Base-by-base conservation (phyloP, 768 basidiomycete species). In the Boletus reticulatus region DNA sequence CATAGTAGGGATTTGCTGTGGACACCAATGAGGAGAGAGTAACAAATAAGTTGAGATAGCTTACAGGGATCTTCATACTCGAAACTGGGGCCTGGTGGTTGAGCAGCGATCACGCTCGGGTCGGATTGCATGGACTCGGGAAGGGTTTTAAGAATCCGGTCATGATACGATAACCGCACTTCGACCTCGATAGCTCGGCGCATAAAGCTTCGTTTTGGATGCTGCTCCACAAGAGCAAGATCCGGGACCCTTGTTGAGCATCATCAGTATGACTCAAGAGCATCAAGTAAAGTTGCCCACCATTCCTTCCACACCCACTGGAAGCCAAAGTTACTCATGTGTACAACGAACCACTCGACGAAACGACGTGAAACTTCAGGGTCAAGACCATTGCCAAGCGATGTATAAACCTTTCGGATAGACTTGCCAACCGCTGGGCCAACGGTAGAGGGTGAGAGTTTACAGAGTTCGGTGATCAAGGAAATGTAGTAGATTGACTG, bases 261-360 rank as follows among this genome's bases (percentile, higher is more conserved):
- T 57, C 14, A 32, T 54, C 48, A 46, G 46, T 10, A 47, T 6
- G 49, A 36, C 11, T 16, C 43, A 52, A 29, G 10, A 52, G 5
- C 14, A 34, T 12, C 27, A 52, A 2, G 19, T 14, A 2, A 8
- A 43, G 36, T 24, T 16, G 6, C 85, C 43, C 49, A 94, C 96
- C 97, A 99, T 80, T 98, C 97, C 66, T 93, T 95, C 97, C 97
- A 99, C 14, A 97, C 93, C 97, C 97, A 98, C 64, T 88, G 86
- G 74, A 98, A 99, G 24, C 87, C 88, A 70, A 98, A 99, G 73
- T 99, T 99, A 61, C 92, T 95, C 86, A 99, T 88, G 65, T 99
- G 97, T 3, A 90, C 80, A 3, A 92, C 82, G 62, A 98, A 97
- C 97, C 97, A 99, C 57, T 98, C 94, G 0, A 91, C 85, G 55